Conservation (phyloP, 768 basidiomycete genomes). For the Termitomyces sp. region DNA sequence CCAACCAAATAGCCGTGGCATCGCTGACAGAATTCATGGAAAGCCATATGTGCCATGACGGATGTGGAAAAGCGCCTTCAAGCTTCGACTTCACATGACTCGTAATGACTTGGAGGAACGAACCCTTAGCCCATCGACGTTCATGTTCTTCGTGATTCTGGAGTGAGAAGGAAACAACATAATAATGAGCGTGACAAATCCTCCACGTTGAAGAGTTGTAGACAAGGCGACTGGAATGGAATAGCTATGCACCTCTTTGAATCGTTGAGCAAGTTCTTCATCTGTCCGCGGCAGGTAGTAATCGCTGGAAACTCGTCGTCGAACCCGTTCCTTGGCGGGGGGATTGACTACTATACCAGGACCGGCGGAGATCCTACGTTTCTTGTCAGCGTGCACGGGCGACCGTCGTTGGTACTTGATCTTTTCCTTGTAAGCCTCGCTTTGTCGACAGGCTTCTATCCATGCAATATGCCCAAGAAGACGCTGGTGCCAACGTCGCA, state of each 20-base stretch:
- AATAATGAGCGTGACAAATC: slow-evolving; percentile 14
- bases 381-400: slow-evolving; percentile 22
- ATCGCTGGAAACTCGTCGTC: slow-evolving; percentile 33
- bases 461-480: slow-evolving; percentile 44
- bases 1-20: slow-evolving; percentile 75
- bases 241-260: slow-evolving; percentile 54
- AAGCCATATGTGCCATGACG: slow-evolving; percentile 65
- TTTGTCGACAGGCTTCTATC: slow-evolving; percentile 54
- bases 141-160: slow-evolving; percentile 72
- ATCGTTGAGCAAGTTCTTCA: slow-evolving; percentile 56
- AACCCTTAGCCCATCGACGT: slow-evolving; percentile 67
- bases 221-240: slow-evolving; percentile 12
- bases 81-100: slow-evolving; percentile 28
- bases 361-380: slow-evolving; percentile 23
- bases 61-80: slow-evolving; percentile 22
- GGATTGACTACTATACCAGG: slow-evolving; percentile 13
- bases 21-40: slow-evolving; percentile 69
- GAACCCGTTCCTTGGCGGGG: slow-evolving; percentile 32
- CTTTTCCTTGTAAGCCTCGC: slow-evolving; percentile 56
- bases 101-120: slow-evolving; percentile 51
- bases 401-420: slow-evolving; percentile 21
- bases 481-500: slow-evolving; percentile 41
- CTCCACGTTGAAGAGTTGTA: slow-evolving; percentile 10
- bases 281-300: slow-evolving; percentile 54
- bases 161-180: slow-evolving; percentile 10